Base-by-base conservation (phyloP, 1,284 basidiomycete species). In the Neotropicomus parvogracilis region DNA sequence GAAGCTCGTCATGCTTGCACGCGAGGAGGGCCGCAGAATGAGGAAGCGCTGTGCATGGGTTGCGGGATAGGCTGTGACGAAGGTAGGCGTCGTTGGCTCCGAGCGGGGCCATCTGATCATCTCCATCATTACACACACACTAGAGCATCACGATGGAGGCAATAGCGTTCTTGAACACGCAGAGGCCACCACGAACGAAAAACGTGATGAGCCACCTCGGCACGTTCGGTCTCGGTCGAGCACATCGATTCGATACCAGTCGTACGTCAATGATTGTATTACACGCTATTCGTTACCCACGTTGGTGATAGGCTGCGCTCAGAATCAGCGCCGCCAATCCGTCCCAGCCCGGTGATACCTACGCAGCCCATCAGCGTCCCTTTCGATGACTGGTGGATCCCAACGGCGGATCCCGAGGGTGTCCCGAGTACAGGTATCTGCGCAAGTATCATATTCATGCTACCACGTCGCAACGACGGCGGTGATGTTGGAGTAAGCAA, bases 321-420 rank as follows among this genome's bases (percentile, higher is more conserved):
- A 21, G 65, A 56, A 38, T 66, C 63, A n/a, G 53, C 56, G 7
- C 60, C 60, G 0, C 61, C 68, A 1, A 63, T 71, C 31, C 61
- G 59, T 21, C 55, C 48, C 36, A 55, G 44, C 37, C 54, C 59
- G 4, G 40, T 44, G 19, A 24, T 58, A 19, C 26, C 42, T 7
- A 37, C 49, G 11, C 54, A 42, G 0, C 52, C 48, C 12, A 47
- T 64, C 19, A 56, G 54, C 12, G 46, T 60, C 16, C 67, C 54
- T 38, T 46, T 67, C 0, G 74, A 75, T 28, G 63, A 76, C 28
- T 62, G 61, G 38, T 75, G 63, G 65, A 74, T 76, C n/a, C 75
- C 73, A 0, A 62, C 55, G 35, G 66, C 66, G 6, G 60, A 68
- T 41, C 51, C 64, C n/a, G n/a, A n/a, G n/a, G n/a, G n/a, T n/a